Conservation (phyloP, 441 rosid genomes). For the Aquilaria agallochum region DNA sequence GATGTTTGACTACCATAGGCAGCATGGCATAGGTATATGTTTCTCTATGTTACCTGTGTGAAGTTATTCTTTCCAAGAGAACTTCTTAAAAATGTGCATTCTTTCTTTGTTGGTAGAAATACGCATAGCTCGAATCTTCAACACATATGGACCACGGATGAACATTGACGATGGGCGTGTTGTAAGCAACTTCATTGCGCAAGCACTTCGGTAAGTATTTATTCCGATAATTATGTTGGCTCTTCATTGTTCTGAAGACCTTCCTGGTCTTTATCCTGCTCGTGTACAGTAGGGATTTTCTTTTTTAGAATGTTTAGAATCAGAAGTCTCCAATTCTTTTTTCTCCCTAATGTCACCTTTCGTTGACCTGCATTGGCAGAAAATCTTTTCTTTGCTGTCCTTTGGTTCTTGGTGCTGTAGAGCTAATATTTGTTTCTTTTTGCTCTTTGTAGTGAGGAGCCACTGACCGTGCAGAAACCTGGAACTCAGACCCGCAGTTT, state of each 20-base stretch:
- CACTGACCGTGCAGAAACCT: constrained; percentile 87
- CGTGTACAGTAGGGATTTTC: background rate
- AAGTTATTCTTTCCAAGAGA: background rate
- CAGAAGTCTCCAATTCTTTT: background rate
- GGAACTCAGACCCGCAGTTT: constrained; percentile 98
- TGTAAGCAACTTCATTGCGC: constrained; percentile 98
- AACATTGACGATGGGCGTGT: constrained; percentile 99
- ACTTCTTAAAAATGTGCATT: background rate
- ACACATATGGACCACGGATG: constrained; percentile 99
- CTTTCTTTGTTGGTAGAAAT: constrained; percentile 44
- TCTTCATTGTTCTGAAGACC: background rate
- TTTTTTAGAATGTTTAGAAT: background rate
- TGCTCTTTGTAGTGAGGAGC: constrained; percentile 54
- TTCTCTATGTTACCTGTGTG: constrained; percentile 6
- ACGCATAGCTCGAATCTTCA: constrained; percentile 93
- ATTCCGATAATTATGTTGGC: background rate
- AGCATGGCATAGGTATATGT: constrained; percentile 86
- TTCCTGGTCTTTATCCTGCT: background rate
- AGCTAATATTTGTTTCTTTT: constrained; percentile 2
- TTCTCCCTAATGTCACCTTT: background rate
- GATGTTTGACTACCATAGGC: constrained; percentile 99
- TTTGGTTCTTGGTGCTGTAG: background rate
- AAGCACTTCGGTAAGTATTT: constrained; percentile 66
- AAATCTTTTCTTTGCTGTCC: background rate
- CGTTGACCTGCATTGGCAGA: background rate